Evolutionary conservation across 371 early-diverging fungal species (phyloP).

Genomic region (Syncephalastrum racemosum): DNA sequence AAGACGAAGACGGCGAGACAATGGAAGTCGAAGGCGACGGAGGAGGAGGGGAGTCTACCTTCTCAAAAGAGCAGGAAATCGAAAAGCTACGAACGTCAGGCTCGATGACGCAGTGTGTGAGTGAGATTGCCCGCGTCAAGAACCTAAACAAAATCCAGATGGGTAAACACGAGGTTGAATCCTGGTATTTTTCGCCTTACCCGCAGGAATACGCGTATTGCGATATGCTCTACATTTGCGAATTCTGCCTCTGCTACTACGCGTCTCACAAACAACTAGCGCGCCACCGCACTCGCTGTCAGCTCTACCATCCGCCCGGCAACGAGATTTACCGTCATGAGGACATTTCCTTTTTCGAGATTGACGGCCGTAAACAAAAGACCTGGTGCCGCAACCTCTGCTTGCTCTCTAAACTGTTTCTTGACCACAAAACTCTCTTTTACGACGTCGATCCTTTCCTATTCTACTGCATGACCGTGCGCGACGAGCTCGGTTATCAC

Average conservation of each 20-base stretch:
- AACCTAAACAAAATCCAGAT: conserved; percentile 93
- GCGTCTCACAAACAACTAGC: conserved; percentile 61
- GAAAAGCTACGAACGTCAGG: conserved; percentile 89
- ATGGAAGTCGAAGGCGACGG: conserved; percentile 21
- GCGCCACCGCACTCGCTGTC: conserved; percentile 80
- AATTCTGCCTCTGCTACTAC: conserved; percentile 90
- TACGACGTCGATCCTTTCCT: conserved; percentile 99
- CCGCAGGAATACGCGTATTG: conserved; percentile 79
- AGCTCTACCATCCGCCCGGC: conserved; percentile 92
- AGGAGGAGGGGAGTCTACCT: conserved; percentile 14
- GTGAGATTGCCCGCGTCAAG: conserved; percentile 92
- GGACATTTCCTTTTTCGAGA: conserved; percentile 81
- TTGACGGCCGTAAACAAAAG: conserved; percentile 88
- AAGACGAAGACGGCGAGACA: conserved; percentile 41
- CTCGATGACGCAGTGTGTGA: conserved; percentile 93
- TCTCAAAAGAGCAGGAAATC: conserved; percentile 87
- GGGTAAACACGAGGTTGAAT: conserved; percentile 91
- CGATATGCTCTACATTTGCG: conserved; percentile 87
- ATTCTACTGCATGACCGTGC: conserved; percentile 91
- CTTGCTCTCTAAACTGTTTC: conserved; percentile 93
- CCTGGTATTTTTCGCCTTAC: conserved; percentile 99
- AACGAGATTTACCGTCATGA: conserved; percentile 95
- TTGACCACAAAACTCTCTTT: conserved; percentile 98
- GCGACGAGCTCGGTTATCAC: conserved; percentile 79
- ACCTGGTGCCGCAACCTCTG: conserved; percentile 97